Evolutionary conservation across 345 rosid genomes (phyloP).

Genomic region (Cardamine resedifolia): DNA sequence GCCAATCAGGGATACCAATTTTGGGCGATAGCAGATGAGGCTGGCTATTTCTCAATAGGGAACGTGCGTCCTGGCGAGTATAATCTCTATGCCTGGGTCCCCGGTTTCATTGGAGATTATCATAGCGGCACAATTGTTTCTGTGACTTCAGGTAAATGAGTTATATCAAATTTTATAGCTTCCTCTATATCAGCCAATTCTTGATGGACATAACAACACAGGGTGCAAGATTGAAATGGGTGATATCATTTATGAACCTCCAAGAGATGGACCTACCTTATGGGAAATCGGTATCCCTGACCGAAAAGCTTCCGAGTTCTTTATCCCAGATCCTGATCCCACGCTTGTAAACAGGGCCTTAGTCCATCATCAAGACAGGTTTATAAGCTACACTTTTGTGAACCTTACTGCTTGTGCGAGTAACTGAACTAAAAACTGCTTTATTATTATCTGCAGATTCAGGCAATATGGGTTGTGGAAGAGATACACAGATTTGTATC

Average conservation of each 20-base stretch:
- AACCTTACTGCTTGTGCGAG: not conserved
- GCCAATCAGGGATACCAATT: conserved; percentile 73
- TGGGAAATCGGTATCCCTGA: conserved; percentile 99
- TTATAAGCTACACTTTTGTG: conserved; percentile 15
- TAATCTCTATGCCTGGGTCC: conserved; percentile 81
- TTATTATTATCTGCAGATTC: conserved; percentile 50
- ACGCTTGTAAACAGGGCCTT: conserved; percentile 49
- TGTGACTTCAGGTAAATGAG: conserved; percentile 55
- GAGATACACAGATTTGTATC: conserved; percentile 79
- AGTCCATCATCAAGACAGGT: conserved; percentile 61
- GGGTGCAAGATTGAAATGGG: conserved; percentile 62
- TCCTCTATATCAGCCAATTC: conserved; percentile 3
- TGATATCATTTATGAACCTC: conserved; percentile 68
- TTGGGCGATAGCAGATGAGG: conserved; percentile 66
- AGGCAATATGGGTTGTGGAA: conserved; percentile 97
- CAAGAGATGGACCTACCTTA: conserved; percentile 87
- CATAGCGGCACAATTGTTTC: conserved; percentile 43
- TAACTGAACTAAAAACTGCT: not conserved
- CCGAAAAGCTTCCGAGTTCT: conserved; percentile 83
- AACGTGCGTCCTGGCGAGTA: conserved; percentile 60
- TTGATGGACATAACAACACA: conserved; percentile 30
- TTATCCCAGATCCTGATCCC: conserved; percentile 79
- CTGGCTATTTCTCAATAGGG: conserved; percentile 65
- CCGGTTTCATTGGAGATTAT: conserved; percentile 88
- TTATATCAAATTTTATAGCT: not conserved